Evolutionary conservation across 495 filamentous ascomycete species (phyloP), one percentile per base, ranked within the genome.

Genomic region (Neurospora sp.): DNA sequence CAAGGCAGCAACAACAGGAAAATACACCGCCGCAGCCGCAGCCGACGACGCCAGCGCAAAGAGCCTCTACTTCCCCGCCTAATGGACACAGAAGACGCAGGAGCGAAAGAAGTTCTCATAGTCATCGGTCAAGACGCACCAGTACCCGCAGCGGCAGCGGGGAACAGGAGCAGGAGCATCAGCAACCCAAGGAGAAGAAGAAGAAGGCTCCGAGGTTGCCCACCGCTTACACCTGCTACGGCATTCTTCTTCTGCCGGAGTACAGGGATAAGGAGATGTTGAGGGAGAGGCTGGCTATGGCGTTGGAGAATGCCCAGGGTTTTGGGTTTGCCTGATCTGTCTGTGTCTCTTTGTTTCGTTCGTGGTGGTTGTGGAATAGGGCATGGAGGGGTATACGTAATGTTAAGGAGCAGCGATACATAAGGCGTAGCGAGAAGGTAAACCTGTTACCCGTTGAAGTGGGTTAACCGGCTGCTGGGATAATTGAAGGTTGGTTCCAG

Each of bases 271-370:
- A 84, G 77, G 88, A 90, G 72, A 88, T 91, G 71, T 76, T 98
- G 80, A 85, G 87, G 77, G 83, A 91, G 81, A 93, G 93, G 80
- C 82, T 99, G 74, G 84, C 84, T 40, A 88, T 93, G 84, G 96
- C 96, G 65, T 80, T 99, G 75, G 91, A 94, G 82, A 96, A 97
- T 81, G 88, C 90, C n/a, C 89, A 91, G 78, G 96, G 96, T n/a
- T 99, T 99, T 81, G 96, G 96, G 61, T 89, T 91, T 78, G 84
- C 85, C 44, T 86, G 73, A 78, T 44, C 8, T 10, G 1, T 2
- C 8, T 45, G 35, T 45, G 0, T n/a, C 18, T n/a, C 42, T 61
- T 6, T 31, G 22, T 22, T 12, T 12, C 14, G 18, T 8, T 39
- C 7, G 14, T 20, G 37, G 14, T 41, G 72, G 22, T 35, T 39